Evolutionary conservation across 495 filamentous ascomycete species (phyloP).

Genomic region (Talaromyces wortmannii): DNA sequence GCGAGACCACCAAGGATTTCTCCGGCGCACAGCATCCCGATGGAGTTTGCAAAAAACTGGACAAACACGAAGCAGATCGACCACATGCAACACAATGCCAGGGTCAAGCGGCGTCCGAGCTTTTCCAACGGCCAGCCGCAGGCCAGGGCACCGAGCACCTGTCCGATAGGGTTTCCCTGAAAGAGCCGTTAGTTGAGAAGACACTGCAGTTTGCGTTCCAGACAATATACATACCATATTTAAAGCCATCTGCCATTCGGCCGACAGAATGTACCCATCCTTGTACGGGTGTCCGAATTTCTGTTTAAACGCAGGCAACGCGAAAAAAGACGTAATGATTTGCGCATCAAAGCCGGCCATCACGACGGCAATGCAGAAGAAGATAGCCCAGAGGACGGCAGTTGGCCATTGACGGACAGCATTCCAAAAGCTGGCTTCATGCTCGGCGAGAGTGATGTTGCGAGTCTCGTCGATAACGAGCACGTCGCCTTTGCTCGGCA

Average conservation of each 20-base stretch:
- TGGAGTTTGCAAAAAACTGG: constrained; percentile 18
- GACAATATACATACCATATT: constrained; percentile 11
- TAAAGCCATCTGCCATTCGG: constrained; percentile 27
- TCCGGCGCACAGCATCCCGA: constrained; percentile 8
- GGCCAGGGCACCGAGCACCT: constrained; percentile 22
- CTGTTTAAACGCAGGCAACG: constrained; percentile 23
- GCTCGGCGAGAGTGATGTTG: constrained; percentile 1
- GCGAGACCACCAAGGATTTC: constrained; percentile 14
- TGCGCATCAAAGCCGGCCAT: constrained; percentile 31
- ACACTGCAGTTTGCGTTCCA: not conserved
- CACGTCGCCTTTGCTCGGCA: not conserved
- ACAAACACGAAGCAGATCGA: constrained; percentile 10
- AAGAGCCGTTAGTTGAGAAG: constrained; percentile 25
- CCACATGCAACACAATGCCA: constrained; percentile 19
- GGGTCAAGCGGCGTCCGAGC: constrained; percentile 43
- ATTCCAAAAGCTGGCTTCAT: not conserved
- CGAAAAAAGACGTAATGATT: constrained; percentile 28
- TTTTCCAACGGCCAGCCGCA: constrained; percentile 38
- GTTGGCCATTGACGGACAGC: constrained; percentile 4
- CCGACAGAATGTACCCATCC: constrained; percentile 20
- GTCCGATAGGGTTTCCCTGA: constrained; percentile 27
- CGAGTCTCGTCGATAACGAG: constrained; percentile 4
- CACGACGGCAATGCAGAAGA: constrained; percentile 4
- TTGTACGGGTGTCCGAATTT: constrained; percentile 27
- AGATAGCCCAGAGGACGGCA: not conserved